phyloP scores from a whole-genome alignment of 2,329 filamentous ascomycete species.

The Tolypocladium inflatum region DNA sequence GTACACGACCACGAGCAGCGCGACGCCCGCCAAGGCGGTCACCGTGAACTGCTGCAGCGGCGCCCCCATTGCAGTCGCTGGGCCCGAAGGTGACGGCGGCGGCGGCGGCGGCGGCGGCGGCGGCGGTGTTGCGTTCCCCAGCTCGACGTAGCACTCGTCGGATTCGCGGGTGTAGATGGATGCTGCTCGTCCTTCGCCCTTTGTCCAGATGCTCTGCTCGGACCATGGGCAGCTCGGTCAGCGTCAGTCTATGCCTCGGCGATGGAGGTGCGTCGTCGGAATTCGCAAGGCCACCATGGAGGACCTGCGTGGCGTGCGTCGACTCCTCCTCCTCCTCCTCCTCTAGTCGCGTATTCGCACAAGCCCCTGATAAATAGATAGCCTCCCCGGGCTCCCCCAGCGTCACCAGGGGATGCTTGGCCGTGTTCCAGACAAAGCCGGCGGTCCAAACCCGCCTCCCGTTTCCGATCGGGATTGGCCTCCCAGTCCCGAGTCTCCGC shows the following conservation, averaged over 20 bases:
- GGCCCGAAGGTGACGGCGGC: background rate
- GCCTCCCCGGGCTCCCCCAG: background rate
- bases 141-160: background rate
- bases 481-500: background rate
- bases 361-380: no score
- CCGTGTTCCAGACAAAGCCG: background rate
- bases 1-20: slow-evolving; percentile 9
- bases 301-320: background rate
- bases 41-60: slow-evolving; percentile 14
- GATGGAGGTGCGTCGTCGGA: background rate
- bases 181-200: no score
- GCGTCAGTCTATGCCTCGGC: background rate
- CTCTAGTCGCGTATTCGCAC: no score
- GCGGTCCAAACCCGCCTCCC: background rate
- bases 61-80: slow-evolving; percentile 9
- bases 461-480: background rate
- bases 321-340: no score
- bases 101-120: background rate
- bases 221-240: background rate
- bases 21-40: slow-evolving; percentile 13
- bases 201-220: background rate
- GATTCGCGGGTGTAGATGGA: background rate
- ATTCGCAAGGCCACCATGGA: background rate
- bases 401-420: background rate
- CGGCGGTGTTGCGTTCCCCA: background rate